Evolutionary conservation across 192 early-diverging fungal genomes (phyloP).

Genomic region (Geranomyces michiganensis): DNA sequence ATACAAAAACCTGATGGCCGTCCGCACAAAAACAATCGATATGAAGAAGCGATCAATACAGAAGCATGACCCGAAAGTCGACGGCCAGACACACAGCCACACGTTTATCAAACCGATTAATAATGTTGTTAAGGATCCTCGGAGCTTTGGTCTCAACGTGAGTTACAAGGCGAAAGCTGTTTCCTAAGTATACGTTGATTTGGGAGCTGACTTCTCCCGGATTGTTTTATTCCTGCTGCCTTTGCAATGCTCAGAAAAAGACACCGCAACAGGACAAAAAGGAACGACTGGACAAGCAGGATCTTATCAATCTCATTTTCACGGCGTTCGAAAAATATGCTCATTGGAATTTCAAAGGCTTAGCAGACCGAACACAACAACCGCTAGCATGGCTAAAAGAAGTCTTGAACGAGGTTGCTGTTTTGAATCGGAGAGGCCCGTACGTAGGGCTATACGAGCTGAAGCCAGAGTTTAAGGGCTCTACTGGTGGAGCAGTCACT

Average conservation of each 20-base stretch:
- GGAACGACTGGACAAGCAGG: constrained; percentile 81
- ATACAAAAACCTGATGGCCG: constrained; percentile 33
- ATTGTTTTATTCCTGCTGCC: too few relatives aligned
- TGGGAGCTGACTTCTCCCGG: neutral
- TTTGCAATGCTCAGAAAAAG: constrained; percentile 19
- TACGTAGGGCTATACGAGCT: constrained; percentile 81
- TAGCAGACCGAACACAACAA: constrained; percentile 81
- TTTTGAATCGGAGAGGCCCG: constrained; percentile 80
- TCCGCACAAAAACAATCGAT: constrained; percentile 11
- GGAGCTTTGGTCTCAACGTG: constrained; percentile 11
- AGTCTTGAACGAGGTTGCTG: constrained; percentile 75
- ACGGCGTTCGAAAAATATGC: constrained; percentile 72
- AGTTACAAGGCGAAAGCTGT: neutral
- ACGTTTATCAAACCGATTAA: constrained; percentile 28
- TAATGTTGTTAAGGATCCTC: constrained; percentile 1
- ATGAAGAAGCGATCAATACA: constrained; percentile 22
- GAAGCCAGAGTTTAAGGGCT: constrained; percentile 69
- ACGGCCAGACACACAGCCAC: constrained; percentile 7
- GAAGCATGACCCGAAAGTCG: constrained; percentile 7
- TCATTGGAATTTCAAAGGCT: constrained; percentile 86
- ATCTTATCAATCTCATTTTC: constrained; percentile 85
- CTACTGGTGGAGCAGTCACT: neutral
- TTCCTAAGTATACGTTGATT: too few relatives aligned
- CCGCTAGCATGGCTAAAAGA: constrained; percentile 84
- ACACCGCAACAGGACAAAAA: constrained; percentile 64